Conservation (phyloP, 2,329 filamentous ascomycete species). For the Pseudocercospora macadamiae region DNA sequence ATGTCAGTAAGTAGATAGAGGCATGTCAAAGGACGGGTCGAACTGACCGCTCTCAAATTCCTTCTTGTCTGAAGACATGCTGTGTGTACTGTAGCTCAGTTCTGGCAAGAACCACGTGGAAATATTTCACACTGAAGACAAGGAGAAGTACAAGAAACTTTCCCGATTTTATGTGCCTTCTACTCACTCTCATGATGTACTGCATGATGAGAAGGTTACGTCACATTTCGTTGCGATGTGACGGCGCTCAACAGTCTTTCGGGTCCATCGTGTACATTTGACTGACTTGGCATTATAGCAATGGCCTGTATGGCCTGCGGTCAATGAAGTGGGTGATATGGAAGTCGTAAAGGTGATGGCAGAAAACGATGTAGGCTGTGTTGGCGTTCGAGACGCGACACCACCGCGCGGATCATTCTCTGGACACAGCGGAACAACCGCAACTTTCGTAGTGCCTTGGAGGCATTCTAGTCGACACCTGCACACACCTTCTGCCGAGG, state of each 20-base stretch:
- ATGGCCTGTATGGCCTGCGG: too few relatives aligned
- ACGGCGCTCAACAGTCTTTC: background rate
- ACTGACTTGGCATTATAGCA: background rate
- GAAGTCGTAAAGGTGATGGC: too few relatives aligned
- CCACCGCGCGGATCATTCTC: too few relatives aligned
- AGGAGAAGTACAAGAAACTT: background rate
- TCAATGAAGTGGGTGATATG: too few relatives aligned
- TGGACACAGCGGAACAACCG: too few relatives aligned
- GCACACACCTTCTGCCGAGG: too few relatives aligned
- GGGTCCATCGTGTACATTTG: too few relatives aligned
- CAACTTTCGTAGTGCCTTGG: too few relatives aligned
- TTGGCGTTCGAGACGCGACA: too few relatives aligned
- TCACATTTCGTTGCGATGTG: background rate
- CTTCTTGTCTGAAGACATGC: slow-evolving; percentile 36
- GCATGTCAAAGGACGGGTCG: background rate
- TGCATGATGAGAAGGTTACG: background rate
- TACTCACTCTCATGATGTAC: background rate
- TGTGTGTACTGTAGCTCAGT: background rate
- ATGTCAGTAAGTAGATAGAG: background rate
- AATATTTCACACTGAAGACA: background rate
- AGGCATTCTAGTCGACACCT: too few relatives aligned
- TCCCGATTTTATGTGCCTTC: background rate
- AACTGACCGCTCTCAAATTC: slow-evolving; percentile 30
- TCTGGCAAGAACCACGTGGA: background rate
- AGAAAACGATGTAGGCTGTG: too few relatives aligned